Base-by-base conservation (phyloP, 441 rosid species). In the California macrophylla region DNA sequence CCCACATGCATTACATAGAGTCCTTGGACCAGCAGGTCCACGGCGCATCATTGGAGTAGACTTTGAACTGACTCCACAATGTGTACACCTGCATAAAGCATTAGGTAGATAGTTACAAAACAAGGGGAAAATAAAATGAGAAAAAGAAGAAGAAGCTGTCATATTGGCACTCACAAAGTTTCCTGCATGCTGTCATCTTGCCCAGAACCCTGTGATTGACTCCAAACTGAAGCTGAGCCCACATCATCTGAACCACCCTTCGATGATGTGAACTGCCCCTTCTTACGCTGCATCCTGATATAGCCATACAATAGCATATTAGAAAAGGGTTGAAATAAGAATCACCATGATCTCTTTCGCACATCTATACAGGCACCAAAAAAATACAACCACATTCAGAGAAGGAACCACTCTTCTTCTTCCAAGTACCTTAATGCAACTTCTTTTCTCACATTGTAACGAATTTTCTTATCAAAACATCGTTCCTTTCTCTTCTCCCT, bases 211-310 rank as follows among this genome's bases (percentile, higher is more conserved):
- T 25, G 65, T 25, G 75, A 28, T 68, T 40, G 75, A 71, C 50
- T 75, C 69, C 72, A 71, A 66, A 25, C 75, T 36, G 74, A 70
- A 64, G 73, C 77, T 4, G 70, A 81, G 66, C 76, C 84, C 13
- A 61, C 67, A 52, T 77, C 81, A 64, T 74, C 75, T 24, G 67
- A 74, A 69, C 25, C 68, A 40, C 62, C 70, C 69, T 74, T 74
- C 32, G 75, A 60, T 56, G 81, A 77, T 16, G 77, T 68, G 60
- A 77, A 77, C 73, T 77, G 81, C 9, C 81, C 81, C 61, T 77
- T 77, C 47, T 74, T 77, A 56, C 81, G 77, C 67, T 77, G 81
- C 81, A 77, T 77, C 78, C 81, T 77, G 75, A 69, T 40, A 69
- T 40, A 61, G 28, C 71, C 34, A 52, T 20, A 71, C 7, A 68